Base-by-base conservation (phyloP, 345 rosid genomes). In the Streptanthus diversifolius region DNA sequence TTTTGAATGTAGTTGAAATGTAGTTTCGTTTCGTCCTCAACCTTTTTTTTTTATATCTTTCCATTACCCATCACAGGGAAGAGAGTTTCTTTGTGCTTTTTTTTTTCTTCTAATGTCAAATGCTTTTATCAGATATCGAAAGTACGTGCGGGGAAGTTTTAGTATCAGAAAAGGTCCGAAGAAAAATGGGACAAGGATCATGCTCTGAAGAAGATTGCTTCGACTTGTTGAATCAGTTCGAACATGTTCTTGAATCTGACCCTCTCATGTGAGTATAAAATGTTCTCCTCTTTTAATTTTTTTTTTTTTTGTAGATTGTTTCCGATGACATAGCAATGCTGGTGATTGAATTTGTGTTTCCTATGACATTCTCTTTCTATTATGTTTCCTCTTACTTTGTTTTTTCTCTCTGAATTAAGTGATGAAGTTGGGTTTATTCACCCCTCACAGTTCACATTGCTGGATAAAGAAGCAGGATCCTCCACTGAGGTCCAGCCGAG, bases 371-470 rank as follows among this genome's bases (percentile, higher is more conserved):
- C 7, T 22, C 21, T 54, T 54, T n/a, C 12, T 54, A 15, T 8
- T 18, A 22, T 8, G 10, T 11, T 41, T 12, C 25, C 56, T 72
- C 32, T 59, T 63, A 63, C 43, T 25, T 29, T 24, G 0, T 59
- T 61, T 21, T 5, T 25, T 67, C 41, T 70, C 32, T 37, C 54
- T 80, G 57, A 69, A 33, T 70, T 22, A 80, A 91, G 98, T 48
- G 95, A 91, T 70, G 97, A 95, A 82, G 79, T 95, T 14, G 98
- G 92, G 71, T 87, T 87, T 70, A 73, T 91, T 80, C 98, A 95
- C 66, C 93, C 98, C 8, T 83, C 97, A n/a, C 99, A 90, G 71
- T 82, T 95, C 68, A 77, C 66, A 53, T 33, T 74, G 18, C 82
- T 95, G 65, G 79, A 68, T 43, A 68, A 75, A 60, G 89, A 77